Evolutionary conservation across 116 monocot genomes (phyloP).

Genomic region (Phalaenopsis hybrid): DNA sequence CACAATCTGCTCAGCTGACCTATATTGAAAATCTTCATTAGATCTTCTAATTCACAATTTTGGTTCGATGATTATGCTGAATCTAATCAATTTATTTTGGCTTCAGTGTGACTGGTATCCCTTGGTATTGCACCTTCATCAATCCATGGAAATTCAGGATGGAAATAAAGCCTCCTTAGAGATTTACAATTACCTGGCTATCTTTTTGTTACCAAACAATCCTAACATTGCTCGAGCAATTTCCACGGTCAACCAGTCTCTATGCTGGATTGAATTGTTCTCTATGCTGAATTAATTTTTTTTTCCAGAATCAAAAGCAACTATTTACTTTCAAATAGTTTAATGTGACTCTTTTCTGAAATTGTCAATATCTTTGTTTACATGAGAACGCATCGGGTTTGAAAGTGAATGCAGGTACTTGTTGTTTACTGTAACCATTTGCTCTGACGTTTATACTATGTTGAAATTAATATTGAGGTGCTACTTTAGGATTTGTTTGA

Average conservation of each 20-base stretch:
- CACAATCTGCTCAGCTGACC: too few relatives aligned
- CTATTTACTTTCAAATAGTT: not conserved
- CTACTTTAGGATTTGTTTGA: not conserved
- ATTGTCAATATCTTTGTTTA: too few relatives aligned
- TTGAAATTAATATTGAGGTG: not conserved
- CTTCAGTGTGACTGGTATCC: not conserved
- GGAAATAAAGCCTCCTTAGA: not conserved
- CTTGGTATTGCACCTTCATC: not conserved
- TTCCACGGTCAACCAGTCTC: not conserved
- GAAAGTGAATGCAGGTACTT: not conserved
- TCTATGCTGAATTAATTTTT: not conserved
- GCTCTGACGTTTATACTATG: not conserved
- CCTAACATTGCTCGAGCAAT: not conserved
- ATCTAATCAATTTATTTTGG: too few relatives aligned
- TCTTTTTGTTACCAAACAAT: not conserved
- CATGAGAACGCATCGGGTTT: too few relatives aligned
- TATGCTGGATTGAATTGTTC: not conserved
- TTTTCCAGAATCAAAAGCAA: not conserved
- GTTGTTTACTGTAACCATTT: not conserved
- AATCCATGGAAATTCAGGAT: not conserved
- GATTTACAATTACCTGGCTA: not conserved
- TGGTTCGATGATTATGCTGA: too few relatives aligned
- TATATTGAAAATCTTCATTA: too few relatives aligned
- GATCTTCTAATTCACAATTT: too few relatives aligned
- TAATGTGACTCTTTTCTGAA: not conserved